Evolutionary conservation across 345 rosid genomes (phyloP), one percentile per base, ranked within the genome.

Genomic region (Garcia nutans): DNA sequence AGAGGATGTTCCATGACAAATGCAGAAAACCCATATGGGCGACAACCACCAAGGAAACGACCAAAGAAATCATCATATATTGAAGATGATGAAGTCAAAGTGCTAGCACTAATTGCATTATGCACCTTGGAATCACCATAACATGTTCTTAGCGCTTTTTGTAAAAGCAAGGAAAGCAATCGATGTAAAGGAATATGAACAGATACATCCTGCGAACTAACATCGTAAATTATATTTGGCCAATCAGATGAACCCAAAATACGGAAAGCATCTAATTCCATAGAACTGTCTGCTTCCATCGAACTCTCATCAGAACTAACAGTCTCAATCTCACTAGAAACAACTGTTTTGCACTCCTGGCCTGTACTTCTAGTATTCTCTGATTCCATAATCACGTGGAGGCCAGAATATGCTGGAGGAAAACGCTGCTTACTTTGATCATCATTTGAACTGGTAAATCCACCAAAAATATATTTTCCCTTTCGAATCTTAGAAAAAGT

Each of bases 1-100:
- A 96, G 80, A 71, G 94, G 93, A 84, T 93, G 93, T 87, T 93
- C 99, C 98, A 93, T 91, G 74, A 88, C 78, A 77, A 85, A 88
- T 8, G 92, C 94, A 73, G 98, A 87, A 86, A 96, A 96, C 60
- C 98, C 98, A 68, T 3, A 44, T 3, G 98, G 97, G 73, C 90
- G 91, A 86, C 88, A 90, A 52, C 84, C 84, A 68, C 82, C 75
- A 49, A 96, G 87, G 74, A 90, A 23, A 65, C 71, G 79, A 72
- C 89, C 87, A 85, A 96, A 96, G 85, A 96, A 90, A 82, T 90
- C 88, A 68, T 76, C 80, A 20, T 68, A 77, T 52, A 63, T 63
- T 24, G 77, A 58, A 71, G 85, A 78, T 64, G 47, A 85, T 60
- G 83, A 71, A 77, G 68, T 80, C 77, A 76, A 70, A 68, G 84